These are phyloP conservation scores for Pseudocercospora cruenta DNA, from an alignment of 2,329 filamentous ascomycete genomes.

Conservation along the genomic window DNA sequence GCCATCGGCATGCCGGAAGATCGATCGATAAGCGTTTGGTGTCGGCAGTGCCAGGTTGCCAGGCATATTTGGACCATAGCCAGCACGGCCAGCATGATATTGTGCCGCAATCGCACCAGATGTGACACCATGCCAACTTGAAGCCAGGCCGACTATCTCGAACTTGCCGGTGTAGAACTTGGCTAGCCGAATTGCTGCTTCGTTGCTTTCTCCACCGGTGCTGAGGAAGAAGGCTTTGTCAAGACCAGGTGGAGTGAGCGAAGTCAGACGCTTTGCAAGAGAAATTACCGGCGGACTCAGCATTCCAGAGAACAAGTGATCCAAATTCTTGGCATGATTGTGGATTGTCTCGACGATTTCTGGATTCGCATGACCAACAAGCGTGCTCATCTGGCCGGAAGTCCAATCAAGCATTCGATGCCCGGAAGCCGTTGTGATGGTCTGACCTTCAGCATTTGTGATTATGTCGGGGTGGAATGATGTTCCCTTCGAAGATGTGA, in stretches of 20 bases:
- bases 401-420: constrained; percentile 61
- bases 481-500: constrained; percentile 18
- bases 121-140: constrained; percentile 66
- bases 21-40: constrained; percentile 62
- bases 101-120: constrained; percentile 56
- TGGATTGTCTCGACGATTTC: constrained; percentile 60
- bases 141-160: constrained; percentile 64
- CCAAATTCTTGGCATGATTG: constrained; percentile 55
- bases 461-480: constrained; percentile 30
- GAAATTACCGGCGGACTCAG: constrained; percentile 60
- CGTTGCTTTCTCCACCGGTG: constrained; percentile 59
- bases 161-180: constrained; percentile 68
- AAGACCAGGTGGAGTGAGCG: constrained; percentile 53
- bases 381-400: constrained; percentile 61
- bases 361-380: constrained; percentile 62
- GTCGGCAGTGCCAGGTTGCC: constrained; percentile 62
- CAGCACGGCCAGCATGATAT: constrained; percentile 57
- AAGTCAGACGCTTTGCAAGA: constrained; percentile 57
- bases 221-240: constrained; percentile 62
- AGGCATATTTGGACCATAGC: constrained; percentile 54
- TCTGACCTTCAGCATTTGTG: constrained; percentile 24
- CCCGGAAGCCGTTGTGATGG: constrained; percentile 24
- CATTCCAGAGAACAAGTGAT: constrained; percentile 63
- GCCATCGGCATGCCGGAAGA: constrained; percentile 62
- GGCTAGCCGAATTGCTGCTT: constrained; percentile 67